Conservation (phyloP, 441 rosid species). For the Francoa sonchifolia region DNA sequence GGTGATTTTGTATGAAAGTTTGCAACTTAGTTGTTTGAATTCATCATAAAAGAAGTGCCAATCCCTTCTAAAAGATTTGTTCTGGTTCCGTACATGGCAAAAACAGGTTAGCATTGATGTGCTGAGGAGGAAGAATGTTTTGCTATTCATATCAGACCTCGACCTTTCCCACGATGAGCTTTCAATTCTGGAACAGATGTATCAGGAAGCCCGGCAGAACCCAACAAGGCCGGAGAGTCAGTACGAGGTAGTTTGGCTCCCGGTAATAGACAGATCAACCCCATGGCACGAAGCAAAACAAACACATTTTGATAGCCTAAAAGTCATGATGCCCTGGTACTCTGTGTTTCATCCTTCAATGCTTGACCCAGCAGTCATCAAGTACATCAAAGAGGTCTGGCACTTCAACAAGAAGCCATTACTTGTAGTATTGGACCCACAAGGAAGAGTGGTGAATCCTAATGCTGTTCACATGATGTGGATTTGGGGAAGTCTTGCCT, state of each 20-base stretch:
- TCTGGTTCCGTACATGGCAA: background rate
- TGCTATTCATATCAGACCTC: conserved; percentile 28
- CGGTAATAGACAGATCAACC: conserved; percentile 18
- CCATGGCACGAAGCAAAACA: conserved; percentile 16
- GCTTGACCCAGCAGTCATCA: conserved; percentile 22
- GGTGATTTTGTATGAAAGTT: conserved; percentile 11
- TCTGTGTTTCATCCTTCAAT: conserved; percentile 23
- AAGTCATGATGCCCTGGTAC: conserved; percentile 27
- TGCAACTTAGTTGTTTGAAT: no score
- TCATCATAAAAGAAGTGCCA: no score
- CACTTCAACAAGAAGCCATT: conserved; percentile 25
- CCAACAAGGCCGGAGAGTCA: conserved; percentile 19
- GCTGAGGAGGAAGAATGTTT: conserved; percentile 25
- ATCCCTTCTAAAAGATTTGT: background rate
- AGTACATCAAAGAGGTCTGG: conserved; percentile 35
- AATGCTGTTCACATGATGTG: conserved; percentile 32
- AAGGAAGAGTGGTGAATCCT: conserved; percentile 21
- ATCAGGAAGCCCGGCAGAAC: conserved; percentile 14
- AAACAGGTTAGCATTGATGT: conserved; percentile 21
- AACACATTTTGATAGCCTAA: conserved; percentile 11
- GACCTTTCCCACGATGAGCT: conserved; percentile 18
- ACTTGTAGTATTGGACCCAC: conserved; percentile 29
- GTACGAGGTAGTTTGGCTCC: conserved; percentile 36
- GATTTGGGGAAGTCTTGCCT: conserved; percentile 36
- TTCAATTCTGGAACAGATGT: conserved; percentile 18